Percentiles rank a stretch among this genome's conserved stretches.
Evolutionary conservation across 495 filamentous ascomycete species (phyloP).

Genomic region (Neurospora pannonica): DNA sequence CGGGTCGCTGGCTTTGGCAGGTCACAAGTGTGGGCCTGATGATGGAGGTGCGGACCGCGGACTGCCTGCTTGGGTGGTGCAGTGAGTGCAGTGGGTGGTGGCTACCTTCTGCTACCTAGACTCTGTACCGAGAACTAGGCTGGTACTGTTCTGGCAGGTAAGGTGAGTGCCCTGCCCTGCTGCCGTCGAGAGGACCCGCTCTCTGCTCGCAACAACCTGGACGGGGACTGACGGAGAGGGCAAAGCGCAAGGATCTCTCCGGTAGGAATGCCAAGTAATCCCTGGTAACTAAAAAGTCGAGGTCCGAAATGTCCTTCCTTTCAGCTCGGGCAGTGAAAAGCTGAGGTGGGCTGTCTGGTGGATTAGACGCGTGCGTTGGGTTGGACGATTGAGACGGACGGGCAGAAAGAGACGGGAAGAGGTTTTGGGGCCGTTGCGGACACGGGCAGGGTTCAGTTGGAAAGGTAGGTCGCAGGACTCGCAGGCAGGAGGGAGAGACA

Average conservation of each 20-base stretch:
- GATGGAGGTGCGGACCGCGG: neutral
- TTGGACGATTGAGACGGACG: neutral
- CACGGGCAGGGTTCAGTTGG: neutral
- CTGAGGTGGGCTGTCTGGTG: neutral
- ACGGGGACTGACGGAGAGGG: neutral
- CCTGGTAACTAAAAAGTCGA: neutral
- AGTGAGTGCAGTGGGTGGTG: neutral
- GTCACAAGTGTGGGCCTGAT: conserved; percentile 6
- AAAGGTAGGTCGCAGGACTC: neutral
- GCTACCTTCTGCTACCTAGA: neutral
- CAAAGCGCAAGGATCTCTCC: neutral
- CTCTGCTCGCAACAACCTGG: neutral
- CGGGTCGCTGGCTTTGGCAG: conserved; percentile 7
- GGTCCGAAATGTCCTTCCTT: neutral
- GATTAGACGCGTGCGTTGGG: neutral
- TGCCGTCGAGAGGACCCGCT: neutral
- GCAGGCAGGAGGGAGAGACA: neutral
- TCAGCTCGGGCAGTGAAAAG: neutral
- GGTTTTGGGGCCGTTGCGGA: neutral
- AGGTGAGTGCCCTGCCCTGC: neutral
- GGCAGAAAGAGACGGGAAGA: neutral
- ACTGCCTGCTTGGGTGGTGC: neutral
- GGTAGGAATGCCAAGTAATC: neutral
- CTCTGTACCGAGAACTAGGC: neutral
- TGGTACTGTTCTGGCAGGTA: neutral